Conservation (phyloP, 1,284 basidiomycete species). For the Sporisorium graminicola region DNA sequence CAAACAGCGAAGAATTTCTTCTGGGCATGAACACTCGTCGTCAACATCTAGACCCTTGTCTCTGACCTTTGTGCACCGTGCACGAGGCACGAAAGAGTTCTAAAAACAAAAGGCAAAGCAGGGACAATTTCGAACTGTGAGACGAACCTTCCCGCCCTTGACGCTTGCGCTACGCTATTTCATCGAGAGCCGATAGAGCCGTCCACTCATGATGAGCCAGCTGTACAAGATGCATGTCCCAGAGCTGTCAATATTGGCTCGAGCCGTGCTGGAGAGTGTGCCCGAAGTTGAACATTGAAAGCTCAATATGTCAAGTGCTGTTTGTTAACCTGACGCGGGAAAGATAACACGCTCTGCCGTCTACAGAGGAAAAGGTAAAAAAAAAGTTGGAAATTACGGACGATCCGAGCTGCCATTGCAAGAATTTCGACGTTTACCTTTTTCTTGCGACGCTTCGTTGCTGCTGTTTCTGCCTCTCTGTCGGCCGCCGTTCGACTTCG, state of each 20-base stretch:
- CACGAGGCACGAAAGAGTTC: background rate
- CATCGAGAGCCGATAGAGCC: conserved; percentile 4
- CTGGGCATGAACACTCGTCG: too few relatives aligned
- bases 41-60: conserved; percentile 22
- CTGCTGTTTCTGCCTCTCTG: background rate
- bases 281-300: too few relatives aligned
- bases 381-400: background rate
- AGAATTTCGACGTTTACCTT: background rate
- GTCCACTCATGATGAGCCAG: background rate
- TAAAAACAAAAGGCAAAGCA: background rate
- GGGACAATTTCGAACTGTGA: conserved; percentile 12
- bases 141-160: background rate
- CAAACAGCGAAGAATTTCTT: conserved; percentile 1
- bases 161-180: background rate
- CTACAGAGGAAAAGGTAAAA: background rate
- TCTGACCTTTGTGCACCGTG: conserved; percentile 7
- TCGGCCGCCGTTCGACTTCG: conserved; percentile 10
- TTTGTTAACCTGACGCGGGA: background rate
- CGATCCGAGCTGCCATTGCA: conserved; percentile 3
- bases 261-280: too few relatives aligned
- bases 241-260: too few relatives aligned
- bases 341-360: background rate
- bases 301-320: too few relatives aligned
- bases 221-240: too few relatives aligned
- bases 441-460: background rate